Evolutionary conservation across 2,329 filamentous ascomycete genomes (phyloP).

Genomic region (Blastomyces emzantsi): DNA sequence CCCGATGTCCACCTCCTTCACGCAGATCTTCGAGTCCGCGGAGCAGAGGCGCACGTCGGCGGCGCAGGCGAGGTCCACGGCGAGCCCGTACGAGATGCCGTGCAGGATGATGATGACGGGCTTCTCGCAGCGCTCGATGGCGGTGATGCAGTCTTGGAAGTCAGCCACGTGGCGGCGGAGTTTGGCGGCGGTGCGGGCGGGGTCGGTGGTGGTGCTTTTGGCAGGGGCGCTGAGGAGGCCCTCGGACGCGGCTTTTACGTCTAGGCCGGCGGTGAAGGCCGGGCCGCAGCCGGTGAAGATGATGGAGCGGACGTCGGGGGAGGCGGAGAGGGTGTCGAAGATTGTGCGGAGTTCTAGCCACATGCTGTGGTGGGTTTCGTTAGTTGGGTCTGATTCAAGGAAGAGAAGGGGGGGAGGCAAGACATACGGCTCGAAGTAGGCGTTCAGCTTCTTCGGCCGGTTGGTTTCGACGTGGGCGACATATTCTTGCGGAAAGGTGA

Average conservation of each 20-base stretch:
- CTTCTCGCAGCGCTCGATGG: conserved; percentile 82
- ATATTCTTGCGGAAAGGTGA: conserved; percentile 61
- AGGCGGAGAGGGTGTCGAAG: conserved; percentile 62
- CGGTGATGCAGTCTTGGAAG: conserved; percentile 70
- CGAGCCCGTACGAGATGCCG: conserved; percentile 67
- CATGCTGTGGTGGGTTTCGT: conserved; percentile 46
- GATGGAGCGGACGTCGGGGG: conserved; percentile 64
- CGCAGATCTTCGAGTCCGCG: conserved; percentile 30
- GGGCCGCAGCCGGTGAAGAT: conserved; percentile 74
- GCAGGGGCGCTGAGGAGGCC: conserved; percentile 35
- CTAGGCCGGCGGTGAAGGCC: conserved; percentile 79
- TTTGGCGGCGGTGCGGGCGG: conserved; percentile 53
- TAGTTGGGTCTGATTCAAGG: neutral
- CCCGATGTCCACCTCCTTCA: conserved; percentile 45
- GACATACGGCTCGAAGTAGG: conserved; percentile 61
- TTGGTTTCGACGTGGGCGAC: conserved; percentile 92
- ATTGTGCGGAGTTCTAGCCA: conserved; percentile 71
- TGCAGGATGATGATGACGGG: conserved; percentile 78
- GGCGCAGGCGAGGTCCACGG: conserved; percentile 52
- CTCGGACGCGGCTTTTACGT: conserved; percentile 62
- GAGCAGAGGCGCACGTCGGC: conserved; percentile 37
- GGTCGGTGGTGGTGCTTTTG: conserved; percentile 39
- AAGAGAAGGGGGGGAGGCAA: neutral
- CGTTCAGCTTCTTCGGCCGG: conserved; percentile 75
- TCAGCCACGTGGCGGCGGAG: conserved; percentile 62